Evolutionary conservation across 768 basidiomycete species (phyloP).

Genomic region (Auricularia cornea): DNA sequence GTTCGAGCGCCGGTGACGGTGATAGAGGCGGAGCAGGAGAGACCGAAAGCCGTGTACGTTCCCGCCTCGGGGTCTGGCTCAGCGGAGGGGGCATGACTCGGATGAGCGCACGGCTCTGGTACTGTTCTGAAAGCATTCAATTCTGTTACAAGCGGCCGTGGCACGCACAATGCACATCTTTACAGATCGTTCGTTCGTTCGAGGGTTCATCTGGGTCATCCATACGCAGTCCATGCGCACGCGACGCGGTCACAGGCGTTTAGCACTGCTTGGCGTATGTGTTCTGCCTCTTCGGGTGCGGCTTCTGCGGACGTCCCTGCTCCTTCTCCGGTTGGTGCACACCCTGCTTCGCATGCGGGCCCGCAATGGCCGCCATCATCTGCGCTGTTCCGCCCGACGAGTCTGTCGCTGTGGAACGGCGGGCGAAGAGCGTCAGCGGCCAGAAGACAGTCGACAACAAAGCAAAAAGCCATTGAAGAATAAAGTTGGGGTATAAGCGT

Average conservation of each 20-base stretch:
- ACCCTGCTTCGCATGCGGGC: not conserved
- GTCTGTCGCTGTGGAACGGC: not conserved
- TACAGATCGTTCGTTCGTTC: too few relatives aligned
- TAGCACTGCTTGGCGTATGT: conserved; percentile 66
- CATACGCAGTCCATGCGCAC: too few relatives aligned
- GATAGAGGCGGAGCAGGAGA: too few relatives aligned
- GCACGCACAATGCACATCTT: too few relatives aligned
- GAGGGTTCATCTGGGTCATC: too few relatives aligned
- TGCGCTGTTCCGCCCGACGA: not conserved
- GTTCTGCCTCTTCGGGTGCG: not conserved
- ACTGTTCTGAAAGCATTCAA: too few relatives aligned
- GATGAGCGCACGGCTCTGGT: too few relatives aligned
- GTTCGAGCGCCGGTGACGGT: too few relatives aligned
- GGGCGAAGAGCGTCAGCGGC: not conserved
- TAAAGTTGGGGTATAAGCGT: not conserved
- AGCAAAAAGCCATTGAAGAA: not conserved
- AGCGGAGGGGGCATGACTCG: too few relatives aligned
- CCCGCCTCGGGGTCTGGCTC: too few relatives aligned
- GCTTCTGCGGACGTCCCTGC: not conserved
- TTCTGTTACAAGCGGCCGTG: too few relatives aligned
- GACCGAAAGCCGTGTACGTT: too few relatives aligned
- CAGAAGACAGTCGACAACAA: not conserved
- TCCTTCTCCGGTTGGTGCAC: not conserved
- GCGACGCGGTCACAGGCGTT: conserved; percentile 6
- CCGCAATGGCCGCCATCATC: not conserved